phyloP scores from a whole-genome alignment of 169 alveolate species.

The Hammondia hammondi region DNA sequence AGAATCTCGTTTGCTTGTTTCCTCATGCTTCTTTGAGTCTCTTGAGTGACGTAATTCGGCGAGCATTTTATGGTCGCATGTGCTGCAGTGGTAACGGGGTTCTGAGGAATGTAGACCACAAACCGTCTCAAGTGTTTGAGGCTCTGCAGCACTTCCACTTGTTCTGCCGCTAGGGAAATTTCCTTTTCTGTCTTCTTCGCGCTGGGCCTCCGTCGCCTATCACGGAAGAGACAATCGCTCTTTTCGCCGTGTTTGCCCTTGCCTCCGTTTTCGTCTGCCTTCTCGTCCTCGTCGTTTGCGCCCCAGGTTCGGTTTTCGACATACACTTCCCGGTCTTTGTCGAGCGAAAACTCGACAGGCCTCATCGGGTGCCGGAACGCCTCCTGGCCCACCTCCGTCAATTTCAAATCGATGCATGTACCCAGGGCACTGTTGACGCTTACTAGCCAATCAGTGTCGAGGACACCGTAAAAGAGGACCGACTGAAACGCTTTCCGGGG shows the following conservation, averaged over 20 bases:
- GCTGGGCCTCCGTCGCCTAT: background rate
- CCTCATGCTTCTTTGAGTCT: background rate
- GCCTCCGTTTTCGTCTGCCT: background rate
- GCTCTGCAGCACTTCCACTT: slow-evolving; percentile 11
- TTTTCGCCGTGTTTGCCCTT: background rate
- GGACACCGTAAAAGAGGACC: slow-evolving; percentile 23
- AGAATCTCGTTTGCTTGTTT: slow-evolving; percentile 38
- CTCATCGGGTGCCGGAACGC: slow-evolving; percentile 41
- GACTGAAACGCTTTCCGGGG: background rate
- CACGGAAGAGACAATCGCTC: background rate
- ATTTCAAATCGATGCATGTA: background rate
- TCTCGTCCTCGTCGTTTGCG: background rate
- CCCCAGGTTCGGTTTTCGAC: background rate
- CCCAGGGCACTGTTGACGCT: slow-evolving; percentile 24
- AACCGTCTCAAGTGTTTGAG: background rate
- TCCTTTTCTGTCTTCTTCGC: background rate
- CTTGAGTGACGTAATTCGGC: background rate
- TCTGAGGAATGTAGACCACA: slow-evolving; percentile 19
- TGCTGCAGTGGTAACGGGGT: slow-evolving; percentile 30
- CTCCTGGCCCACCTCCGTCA: background rate
- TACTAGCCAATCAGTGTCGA: slow-evolving; percentile 27
- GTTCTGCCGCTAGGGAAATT: background rate
- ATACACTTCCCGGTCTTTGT: background rate
- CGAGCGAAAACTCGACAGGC: background rate
- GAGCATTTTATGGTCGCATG: slow-evolving; percentile 33